These are phyloP conservation scores for Citrullus amarus DNA, from an alignment of 306 rosid species.

Conservation along the genomic window DNA sequence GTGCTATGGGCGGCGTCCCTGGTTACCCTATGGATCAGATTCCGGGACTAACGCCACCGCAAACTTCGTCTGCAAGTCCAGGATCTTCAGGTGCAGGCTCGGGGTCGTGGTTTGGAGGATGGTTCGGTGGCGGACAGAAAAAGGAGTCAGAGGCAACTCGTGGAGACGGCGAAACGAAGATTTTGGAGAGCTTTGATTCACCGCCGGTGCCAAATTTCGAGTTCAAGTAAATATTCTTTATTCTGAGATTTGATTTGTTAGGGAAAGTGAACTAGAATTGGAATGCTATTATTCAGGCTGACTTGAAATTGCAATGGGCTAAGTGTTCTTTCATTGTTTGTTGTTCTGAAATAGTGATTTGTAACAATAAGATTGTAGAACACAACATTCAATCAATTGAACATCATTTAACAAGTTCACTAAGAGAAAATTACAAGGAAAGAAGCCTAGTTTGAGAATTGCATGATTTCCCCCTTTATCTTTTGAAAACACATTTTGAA, in stretches of 20 bases:
- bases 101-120: constrained; percentile 43
- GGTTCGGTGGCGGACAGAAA: constrained; percentile 31
- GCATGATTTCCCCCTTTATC: background rate
- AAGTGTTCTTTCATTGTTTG: background rate
- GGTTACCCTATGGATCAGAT: constrained; percentile 19
- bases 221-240: constrained; percentile 41
- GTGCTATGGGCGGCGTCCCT: constrained; percentile 21
- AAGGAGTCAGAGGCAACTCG: constrained; percentile 22
- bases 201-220: constrained; percentile 81
- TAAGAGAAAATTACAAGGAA: background rate
- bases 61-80: background rate
- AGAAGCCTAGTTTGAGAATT: background rate
- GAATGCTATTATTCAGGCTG: background rate
- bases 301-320: background rate
- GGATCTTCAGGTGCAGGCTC: constrained; percentile 13
- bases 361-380: background rate
- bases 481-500: background rate
- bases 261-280: background rate
- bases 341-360: background rate
- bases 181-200: constrained; percentile 90
- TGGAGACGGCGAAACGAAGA: constrained; percentile 66
- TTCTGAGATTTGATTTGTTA: background rate
- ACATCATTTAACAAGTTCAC: background rate
- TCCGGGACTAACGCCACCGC: constrained; percentile 17
- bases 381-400: background rate